These are phyloP conservation scores for Plasmodium relictum DNA, from an alignment of 169 alveolate genomes.

Conservation along the genomic window DNA sequence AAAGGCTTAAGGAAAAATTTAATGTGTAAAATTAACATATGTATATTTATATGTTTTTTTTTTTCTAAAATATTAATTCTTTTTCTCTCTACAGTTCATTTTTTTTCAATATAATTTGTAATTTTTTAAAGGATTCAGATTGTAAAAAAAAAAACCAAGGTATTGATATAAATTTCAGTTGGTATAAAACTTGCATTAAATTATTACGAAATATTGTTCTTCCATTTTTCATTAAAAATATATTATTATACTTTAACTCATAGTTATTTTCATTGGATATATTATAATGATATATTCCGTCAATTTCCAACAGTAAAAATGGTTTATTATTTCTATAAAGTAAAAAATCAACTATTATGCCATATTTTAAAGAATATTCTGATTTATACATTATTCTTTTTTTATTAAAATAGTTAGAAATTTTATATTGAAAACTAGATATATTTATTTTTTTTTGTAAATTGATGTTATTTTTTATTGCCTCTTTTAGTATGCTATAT, in stretches of 20 bases:
- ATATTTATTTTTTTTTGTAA: slow-evolving; percentile 31
- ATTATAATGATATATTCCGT: slow-evolving; percentile 67
- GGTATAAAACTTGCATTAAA: slow-evolving; percentile 11
- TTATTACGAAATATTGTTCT: slow-evolving; percentile 58
- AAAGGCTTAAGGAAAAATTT: no score
- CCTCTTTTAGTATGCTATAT: slow-evolving; percentile 28
- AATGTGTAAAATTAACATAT: no score
- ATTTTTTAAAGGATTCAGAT: slow-evolving; percentile 21
- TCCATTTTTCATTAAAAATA: slow-evolving; percentile 42
- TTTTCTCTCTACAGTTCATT: neutral
- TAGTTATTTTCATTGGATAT: slow-evolving; percentile 31
- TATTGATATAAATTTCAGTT: slow-evolving; percentile 40
- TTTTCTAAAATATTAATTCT: neutral
- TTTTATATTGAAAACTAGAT: slow-evolving; percentile 72
- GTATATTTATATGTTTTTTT: neutral
- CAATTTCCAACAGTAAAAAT: slow-evolving; percentile 38
- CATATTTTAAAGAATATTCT: slow-evolving; percentile 56
- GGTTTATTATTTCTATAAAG: slow-evolving; percentile 29
- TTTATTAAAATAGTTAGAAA: slow-evolving; percentile 47
- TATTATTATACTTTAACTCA: slow-evolving; percentile 37
- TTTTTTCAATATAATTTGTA: slow-evolving; percentile 3
- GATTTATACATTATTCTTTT: slow-evolving; percentile 54
- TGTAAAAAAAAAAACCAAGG: slow-evolving; percentile 70
- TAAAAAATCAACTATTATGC: slow-evolving; percentile 51
- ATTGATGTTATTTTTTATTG: slow-evolving; percentile 10